These are phyloP conservation scores for Vaccinium corymbosum DNA, from an alignment of 148 eudicot species.

Conservation along the genomic window DNA sequence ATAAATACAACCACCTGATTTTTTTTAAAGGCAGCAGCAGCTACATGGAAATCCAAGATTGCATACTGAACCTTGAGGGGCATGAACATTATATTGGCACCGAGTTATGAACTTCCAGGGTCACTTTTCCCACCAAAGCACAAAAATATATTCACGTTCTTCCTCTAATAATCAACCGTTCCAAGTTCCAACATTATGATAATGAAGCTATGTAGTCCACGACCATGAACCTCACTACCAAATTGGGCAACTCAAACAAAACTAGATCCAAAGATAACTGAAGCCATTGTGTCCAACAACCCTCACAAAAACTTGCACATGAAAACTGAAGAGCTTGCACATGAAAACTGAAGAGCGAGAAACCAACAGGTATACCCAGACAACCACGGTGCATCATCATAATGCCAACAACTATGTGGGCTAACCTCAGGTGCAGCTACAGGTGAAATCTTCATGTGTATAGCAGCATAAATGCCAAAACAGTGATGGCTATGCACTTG, in stretches of 20 bases:
- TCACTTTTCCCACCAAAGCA: neutral
- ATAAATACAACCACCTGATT: neutral
- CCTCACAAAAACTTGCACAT: neutral
- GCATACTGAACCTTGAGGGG: neutral
- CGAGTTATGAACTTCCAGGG: slow-evolving; percentile 4
- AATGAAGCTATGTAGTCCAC: neutral
- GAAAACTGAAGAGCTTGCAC: neutral
- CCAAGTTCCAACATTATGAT: neutral
- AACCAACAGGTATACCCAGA: neutral
- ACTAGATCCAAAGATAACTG: neutral
- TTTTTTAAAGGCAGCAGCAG: neutral
- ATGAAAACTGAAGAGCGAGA: neutral
- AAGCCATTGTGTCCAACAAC: neutral
- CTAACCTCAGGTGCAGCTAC: neutral
- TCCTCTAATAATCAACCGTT: neutral
- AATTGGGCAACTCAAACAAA: slow-evolving; percentile 1
- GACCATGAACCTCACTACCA: neutral
- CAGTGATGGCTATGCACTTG: neutral
- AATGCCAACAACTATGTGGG: neutral
- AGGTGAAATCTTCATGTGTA: neutral
- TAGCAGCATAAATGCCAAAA: neutral
- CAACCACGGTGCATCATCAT: neutral
- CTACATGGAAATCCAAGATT: neutral
- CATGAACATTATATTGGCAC: neutral
- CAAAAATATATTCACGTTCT: neutral